Evolutionary conservation across 495 filamentous ascomycete species (phyloP).

Genomic region (Penicillium parvum): DNA sequence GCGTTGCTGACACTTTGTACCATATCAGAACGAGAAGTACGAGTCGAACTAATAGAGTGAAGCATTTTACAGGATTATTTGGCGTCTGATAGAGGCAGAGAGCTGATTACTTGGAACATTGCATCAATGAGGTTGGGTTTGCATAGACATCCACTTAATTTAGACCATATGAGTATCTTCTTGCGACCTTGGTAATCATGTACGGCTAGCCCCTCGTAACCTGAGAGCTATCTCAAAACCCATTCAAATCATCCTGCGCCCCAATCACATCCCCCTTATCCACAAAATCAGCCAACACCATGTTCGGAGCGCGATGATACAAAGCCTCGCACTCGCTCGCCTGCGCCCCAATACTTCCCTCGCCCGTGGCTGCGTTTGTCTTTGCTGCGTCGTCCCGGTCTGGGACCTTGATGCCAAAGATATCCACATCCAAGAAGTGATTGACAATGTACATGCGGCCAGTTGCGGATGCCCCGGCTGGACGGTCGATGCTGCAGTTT

Average conservation of each 20-base stretch:
- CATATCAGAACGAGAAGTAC: constrained; percentile 38
- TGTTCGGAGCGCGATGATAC: constrained; percentile 54
- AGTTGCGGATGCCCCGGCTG: constrained; percentile 39
- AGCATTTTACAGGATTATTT: background rate
- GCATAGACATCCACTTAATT: constrained; percentile 3
- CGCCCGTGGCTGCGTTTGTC: constrained; percentile 53
- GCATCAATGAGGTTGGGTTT: constrained; percentile 6
- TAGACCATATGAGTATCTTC: no score
- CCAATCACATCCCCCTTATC: constrained; percentile 56
- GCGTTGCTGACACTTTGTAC: constrained; percentile 3
- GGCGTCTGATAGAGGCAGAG: constrained; percentile 1
- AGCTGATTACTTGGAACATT: no score
- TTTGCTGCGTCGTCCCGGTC: constrained; percentile 46
- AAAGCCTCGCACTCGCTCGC: constrained; percentile 45
- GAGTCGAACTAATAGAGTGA: constrained; percentile 41
- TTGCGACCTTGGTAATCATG: no score
- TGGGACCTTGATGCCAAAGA: constrained; percentile 51
- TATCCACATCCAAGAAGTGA: constrained; percentile 41
- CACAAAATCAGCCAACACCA: constrained; percentile 65
- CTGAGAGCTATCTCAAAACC: no score
- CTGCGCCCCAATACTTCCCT: constrained; percentile 57
- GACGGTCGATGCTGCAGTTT: constrained; percentile 61
- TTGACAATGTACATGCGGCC: constrained; percentile 55
- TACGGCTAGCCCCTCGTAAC: no score
- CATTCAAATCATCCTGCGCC: constrained; percentile 56